Conservation (phyloP, 345 rosid genomes). For the Murraya paniculata region DNA sequence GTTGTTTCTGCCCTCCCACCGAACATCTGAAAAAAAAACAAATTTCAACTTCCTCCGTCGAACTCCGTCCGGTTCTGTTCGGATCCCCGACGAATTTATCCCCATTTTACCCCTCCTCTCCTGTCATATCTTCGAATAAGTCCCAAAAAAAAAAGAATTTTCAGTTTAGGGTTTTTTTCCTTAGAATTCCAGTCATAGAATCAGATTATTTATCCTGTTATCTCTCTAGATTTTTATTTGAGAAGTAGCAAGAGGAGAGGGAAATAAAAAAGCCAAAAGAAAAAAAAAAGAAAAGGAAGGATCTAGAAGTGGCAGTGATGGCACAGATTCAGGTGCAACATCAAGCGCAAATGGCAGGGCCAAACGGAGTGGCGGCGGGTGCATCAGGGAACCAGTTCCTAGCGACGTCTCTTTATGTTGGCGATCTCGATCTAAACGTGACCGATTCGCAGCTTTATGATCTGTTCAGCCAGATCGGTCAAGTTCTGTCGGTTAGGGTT, state of each 20-base stretch:
- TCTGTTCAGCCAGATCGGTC: slow-evolving; percentile 69
- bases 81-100: slow-evolving; percentile 39
- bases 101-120: slow-evolving; percentile 18
- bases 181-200: not conserved
- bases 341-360: slow-evolving; percentile 36
- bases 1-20: slow-evolving; percentile 50
- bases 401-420: slow-evolving; percentile 74
- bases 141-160: not conserved
- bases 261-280: slow-evolving; percentile 18
- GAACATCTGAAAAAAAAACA: slow-evolving; percentile 25
- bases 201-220: slow-evolving; percentile 2
- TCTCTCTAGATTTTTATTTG: slow-evolving; percentile 16
- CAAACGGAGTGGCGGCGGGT: slow-evolving; percentile 39
- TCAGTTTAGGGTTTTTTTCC: not conserved
- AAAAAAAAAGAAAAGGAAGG: slow-evolving; percentile 11
- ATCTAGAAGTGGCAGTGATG: slow-evolving; percentile 39
- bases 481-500: slow-evolving; percentile 79
- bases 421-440: slow-evolving; percentile 73
- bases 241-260: slow-evolving; percentile 17
- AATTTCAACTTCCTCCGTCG: slow-evolving; percentile 20
- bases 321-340: slow-evolving; percentile 80
- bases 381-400: slow-evolving; percentile 37
- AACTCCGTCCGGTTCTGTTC: slow-evolving; percentile 23
- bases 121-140: slow-evolving; percentile 3
- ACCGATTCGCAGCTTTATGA: slow-evolving; percentile 78